Base-by-base conservation (phyloP, 2,329 filamentous ascomycete species). In the Ilyonectria destructans region DNA sequence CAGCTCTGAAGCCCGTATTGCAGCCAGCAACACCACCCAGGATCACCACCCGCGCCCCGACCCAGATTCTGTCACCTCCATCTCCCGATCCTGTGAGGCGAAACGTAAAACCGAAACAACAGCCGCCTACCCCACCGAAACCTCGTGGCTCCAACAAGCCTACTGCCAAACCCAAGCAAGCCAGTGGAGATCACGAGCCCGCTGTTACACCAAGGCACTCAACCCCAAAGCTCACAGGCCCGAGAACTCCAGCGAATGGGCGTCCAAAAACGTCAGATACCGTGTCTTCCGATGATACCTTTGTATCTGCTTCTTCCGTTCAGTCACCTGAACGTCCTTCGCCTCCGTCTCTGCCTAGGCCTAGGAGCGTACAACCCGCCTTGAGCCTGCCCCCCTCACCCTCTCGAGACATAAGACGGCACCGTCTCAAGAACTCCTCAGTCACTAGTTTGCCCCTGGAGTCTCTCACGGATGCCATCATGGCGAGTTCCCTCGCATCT, bases 401-500 rank as follows among this genome's bases (percentile, higher is more conserved):
- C 69, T 72, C 84, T 75, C 77, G 82, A 75, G 65, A 77, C 70
- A 69, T 82, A 56, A 74, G 69, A 45, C 79, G 80, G 4, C 69
- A 69, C 35, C 72, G 71, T 48, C 58, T 69, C 3, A 74, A 72
- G 46, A 80, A 75, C 46, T 69, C 75, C 7, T 80, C 80, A 5
- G 69, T 76, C 23, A 77, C 80, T 26, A 81, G 75, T 58, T 84
- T 91, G 31, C 87, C 87, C 1, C 85, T 93, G 10, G 87, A 91
- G 66, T 90, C 90, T 0, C 87, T 95, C 8, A 90, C 92, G 13
- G 89, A 89, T 74, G 93, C 93, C 69, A 94, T 95, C 65, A 87
- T 95, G 74, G 93, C 92, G 2, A 90, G 92, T 2, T 92, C 91
- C 26, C 84, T 95, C 0, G 93, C 93, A 6, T 89, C 92, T 1